Evolutionary conservation across 176 grass and related monocot genomes (phyloP), one percentile per base, ranked within the genome.

Genomic region (Ananas comosus): DNA sequence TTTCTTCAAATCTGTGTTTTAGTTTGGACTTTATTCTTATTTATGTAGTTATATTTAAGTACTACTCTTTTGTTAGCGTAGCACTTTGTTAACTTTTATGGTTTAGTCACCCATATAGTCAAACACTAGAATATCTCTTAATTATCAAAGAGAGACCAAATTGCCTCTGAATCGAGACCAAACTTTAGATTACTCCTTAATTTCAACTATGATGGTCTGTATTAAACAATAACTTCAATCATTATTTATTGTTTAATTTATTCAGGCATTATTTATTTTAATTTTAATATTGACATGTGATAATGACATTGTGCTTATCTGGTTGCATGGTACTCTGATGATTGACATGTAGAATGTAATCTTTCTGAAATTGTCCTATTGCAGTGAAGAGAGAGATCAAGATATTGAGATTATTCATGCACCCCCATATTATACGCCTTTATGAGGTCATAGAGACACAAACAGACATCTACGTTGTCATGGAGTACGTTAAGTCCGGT

Each of bases 371-470:
- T 68, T 51, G 1, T 64, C 50, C 12, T 71, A 50, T 73, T 72
- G 69, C 63, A 90, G 87, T 90, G 8, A 83, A 80, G 68, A 73
- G 87, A 75, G 87, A 90, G 70, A 90, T 90, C 74, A 90, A 86
- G 78, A 90, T 90, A 83, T 65, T 86, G 52, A 80, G 87, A 68
- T 58, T 90, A 10, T 85, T 90, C 51, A 90, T 90, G 87, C 87
- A 90, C 50, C 87, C 87, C 0, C 87, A 90, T 80, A 90, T 90
- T 49, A 90, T 90, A 50, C 87, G 80, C 63, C 87, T 90, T 70
- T 90, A 90, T 80, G 87, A 90, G 67, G 87, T 90, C 42, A 90
- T 90, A 65, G 87, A 90, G 22, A 82, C 83, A 10, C 77, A 57
- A 2, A 54, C 87, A 64, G 83, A 86, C 57, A 86, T 90, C 64